Conservation (phyloP, 352 stramenopile genomes). For the Aphanomyces cochlioides region DNA sequence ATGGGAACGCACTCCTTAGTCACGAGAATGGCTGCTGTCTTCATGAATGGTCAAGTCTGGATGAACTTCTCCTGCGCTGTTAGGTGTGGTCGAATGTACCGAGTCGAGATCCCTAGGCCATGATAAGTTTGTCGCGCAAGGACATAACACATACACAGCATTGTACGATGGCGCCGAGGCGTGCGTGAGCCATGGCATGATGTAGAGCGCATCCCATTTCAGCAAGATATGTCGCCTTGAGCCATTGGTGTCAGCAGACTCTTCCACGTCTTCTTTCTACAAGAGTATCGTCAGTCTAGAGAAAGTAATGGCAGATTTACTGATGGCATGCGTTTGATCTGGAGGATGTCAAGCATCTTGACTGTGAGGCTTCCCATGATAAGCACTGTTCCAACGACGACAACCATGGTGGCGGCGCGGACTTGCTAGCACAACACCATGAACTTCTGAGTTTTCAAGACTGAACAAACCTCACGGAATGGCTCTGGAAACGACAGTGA, state of each 20-base stretch:
- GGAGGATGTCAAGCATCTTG: conserved; percentile 39
- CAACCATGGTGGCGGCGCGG: conserved; percentile 49
- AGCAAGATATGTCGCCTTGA: background rate
- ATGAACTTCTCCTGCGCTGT: too few species aligned
- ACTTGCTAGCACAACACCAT: conserved; percentile 33
- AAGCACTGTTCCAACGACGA: conserved; percentile 63
- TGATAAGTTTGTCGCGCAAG: background rate
- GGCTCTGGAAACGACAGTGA: conserved; percentile 35
- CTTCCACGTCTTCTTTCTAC: conserved; percentile 6
- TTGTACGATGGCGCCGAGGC: background rate
- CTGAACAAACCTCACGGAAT: background rate
- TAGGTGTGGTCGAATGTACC: background rate
- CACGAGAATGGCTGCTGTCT: too few species aligned
- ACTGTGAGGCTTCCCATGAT: conserved; percentile 51
- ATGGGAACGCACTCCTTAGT: too few species aligned
- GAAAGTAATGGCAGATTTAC: conserved; percentile 7
- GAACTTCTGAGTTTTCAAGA: background rate
- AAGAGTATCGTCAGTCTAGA: background rate
- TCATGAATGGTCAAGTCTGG: too few species aligned
- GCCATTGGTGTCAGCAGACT: background rate
- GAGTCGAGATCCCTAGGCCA: conserved; percentile 4
- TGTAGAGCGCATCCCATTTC: conserved; percentile 7
- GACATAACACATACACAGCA: background rate
- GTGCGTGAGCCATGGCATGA: conserved; percentile 3
- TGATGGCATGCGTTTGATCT: conserved; percentile 33